Percentiles rank a stretch among this genome's conserved stretches.
Conservation (phyloP, 306 rosid species). For the Pyrus bretschneideri region DNA sequence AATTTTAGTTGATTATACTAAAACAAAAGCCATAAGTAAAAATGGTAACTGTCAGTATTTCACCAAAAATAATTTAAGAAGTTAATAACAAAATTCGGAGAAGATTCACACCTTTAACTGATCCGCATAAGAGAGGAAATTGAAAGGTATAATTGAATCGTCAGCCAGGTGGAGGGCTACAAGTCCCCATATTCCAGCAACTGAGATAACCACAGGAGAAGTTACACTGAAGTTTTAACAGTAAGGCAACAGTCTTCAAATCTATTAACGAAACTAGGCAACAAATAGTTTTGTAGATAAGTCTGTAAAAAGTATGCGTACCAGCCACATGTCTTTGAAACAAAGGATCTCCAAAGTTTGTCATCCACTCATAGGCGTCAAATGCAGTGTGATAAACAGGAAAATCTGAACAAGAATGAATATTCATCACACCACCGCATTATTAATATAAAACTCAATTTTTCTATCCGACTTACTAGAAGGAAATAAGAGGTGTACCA, state of each 20-base stretch:
- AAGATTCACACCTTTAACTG: slow-evolving; percentile 59
- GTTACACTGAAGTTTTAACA: not conserved
- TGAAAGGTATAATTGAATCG: slow-evolving; percentile 68
- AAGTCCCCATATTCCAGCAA: slow-evolving; percentile 90
- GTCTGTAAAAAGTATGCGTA: slow-evolving; percentile 15
- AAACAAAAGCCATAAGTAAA: not conserved
- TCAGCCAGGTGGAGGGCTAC: slow-evolving; percentile 80
- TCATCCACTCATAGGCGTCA: slow-evolving; percentile 91
- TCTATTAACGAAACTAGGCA: not conserved
- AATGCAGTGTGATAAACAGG: slow-evolving; percentile 93
- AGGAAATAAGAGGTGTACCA: slow-evolving; percentile 37
- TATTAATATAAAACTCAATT: not conserved
- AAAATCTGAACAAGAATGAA: slow-evolving; percentile 47
- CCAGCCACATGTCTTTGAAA: slow-evolving; percentile 87
- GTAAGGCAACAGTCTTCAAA: not conserved
- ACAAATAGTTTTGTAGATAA: not conserved
- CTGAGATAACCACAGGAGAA: slow-evolving; percentile 31
- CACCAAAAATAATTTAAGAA: not conserved
- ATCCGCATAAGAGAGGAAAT: slow-evolving; percentile 57
- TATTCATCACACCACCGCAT: not conserved
- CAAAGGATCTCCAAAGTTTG: slow-evolving; percentile 73
- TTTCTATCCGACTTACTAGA: not conserved
- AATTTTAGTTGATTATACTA: not conserved
- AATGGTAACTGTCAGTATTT: not conserved
- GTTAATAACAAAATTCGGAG: not conserved